Percentiles rank a stretch among this genome's conserved stretches.
phyloP scores from a whole-genome alignment of 306 rosid species.

The Corylus americana region DNA sequence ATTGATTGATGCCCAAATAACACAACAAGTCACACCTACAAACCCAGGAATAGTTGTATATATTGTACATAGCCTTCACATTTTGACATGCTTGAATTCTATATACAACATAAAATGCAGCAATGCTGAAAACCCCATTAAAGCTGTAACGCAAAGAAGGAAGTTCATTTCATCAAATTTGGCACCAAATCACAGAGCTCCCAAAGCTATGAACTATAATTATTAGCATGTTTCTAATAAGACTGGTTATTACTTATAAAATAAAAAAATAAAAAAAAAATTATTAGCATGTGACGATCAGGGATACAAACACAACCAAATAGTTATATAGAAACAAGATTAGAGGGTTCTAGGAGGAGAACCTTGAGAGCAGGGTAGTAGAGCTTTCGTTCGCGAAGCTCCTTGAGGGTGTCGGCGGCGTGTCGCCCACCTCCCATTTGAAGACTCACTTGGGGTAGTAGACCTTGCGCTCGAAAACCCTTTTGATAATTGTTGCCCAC shows the following conservation, averaged over 20 bases:
- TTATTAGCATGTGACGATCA: not conserved
- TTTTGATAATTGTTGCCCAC: slow-evolving; percentile 77
- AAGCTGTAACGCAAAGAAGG: not conserved
- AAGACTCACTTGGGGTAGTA: slow-evolving; percentile 72
- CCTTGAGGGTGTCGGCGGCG: slow-evolving; percentile 47
- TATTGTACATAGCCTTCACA: not conserved
- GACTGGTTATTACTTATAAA: too few relatives aligned
- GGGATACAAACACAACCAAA: too few relatives aligned
- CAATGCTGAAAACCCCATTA: not conserved
- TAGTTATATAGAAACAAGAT: not conserved
- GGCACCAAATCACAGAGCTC: not conserved
- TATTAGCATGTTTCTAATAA: too few relatives aligned
- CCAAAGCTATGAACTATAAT: not conserved
- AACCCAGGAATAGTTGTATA: not conserved
- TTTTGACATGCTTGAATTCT: slow-evolving; percentile 7
- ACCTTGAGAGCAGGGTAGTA: slow-evolving; percentile 89
- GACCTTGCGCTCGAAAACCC: slow-evolving; percentile 77
- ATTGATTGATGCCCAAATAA: not conserved
- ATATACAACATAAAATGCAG: not conserved
- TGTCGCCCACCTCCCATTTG: slow-evolving; percentile 95
- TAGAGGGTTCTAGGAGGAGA: not conserved
- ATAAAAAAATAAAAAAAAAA: not conserved
- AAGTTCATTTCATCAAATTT: not conserved
- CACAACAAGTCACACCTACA: not conserved
- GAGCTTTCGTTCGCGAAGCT: slow-evolving; percentile 80